Conservation (phyloP, 129 eudicot species). For the Flaveria trinervia region DNA sequence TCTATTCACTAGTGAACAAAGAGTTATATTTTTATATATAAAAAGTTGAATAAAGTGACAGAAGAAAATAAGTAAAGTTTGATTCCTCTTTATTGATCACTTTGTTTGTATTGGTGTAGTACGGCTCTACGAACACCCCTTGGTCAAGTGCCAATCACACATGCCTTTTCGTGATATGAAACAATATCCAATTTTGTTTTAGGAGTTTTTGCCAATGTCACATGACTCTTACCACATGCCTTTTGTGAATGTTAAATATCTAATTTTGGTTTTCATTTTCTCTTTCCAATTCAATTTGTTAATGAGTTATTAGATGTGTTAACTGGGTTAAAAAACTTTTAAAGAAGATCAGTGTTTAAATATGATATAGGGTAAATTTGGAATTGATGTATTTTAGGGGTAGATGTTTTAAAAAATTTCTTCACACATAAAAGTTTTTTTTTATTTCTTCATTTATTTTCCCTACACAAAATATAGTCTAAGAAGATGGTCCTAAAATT, state of each 20-base stretch:
- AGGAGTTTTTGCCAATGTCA: too few relatives aligned
- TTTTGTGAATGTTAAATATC: conserved; percentile 35
- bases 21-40: too few relatives aligned
- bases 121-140: conserved; percentile 37
- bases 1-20: too few relatives aligned
- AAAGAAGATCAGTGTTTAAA: too few relatives aligned
- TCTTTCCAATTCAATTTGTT: conserved; percentile 17
- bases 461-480: conserved; percentile 8
- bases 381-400: too few relatives aligned
- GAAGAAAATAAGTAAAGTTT: conserved; percentile 4
- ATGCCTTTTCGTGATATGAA: conserved; percentile 38
- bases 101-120: conserved; percentile 30
- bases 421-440: background rate
- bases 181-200: conserved; percentile 29
- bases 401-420: too few relatives aligned
- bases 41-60: conserved; percentile 8
- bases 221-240: conserved; percentile 8
- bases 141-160: conserved; percentile 26
- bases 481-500: background rate
- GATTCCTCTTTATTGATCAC: conserved; percentile 5
- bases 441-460: background rate
- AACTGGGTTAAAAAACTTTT: too few relatives aligned
- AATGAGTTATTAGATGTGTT: background rate
- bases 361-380: too few relatives aligned
- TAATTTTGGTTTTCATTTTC: conserved; percentile 26